These are phyloP conservation scores for Xylaria sp. DNA, from an alignment of 2,329 filamentous ascomycete genomes.

Conservation along the genomic window DNA sequence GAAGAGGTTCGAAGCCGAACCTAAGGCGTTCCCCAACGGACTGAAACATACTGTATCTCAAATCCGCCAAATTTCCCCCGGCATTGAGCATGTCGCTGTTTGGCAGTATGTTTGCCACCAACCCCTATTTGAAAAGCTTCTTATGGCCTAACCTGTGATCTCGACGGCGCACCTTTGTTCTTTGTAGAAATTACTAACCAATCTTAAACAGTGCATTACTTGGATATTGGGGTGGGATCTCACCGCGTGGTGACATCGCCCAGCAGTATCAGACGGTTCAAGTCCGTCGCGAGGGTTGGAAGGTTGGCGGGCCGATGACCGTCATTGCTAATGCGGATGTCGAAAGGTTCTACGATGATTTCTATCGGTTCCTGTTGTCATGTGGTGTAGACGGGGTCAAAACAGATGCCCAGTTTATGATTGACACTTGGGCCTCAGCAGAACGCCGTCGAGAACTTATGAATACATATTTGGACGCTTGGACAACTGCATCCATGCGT, in stretches of 20 bases:
- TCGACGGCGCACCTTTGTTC: neutral
- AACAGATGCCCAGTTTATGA: slow-evolving; percentile 90
- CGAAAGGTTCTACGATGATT: slow-evolving; percentile 84
- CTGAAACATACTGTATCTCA: slow-evolving; percentile 76
- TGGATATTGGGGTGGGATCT: slow-evolving; percentile 91
- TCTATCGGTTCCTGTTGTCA: slow-evolving; percentile 82
- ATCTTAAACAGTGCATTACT: slow-evolving; percentile 66
- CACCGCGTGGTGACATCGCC: slow-evolving; percentile 78
- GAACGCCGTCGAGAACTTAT: slow-evolving; percentile 77
- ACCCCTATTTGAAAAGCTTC: neutral
- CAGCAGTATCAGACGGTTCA: slow-evolving; percentile 80
- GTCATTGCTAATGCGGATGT: slow-evolving; percentile 81
- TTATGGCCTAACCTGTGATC: neutral
- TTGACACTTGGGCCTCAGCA: slow-evolving; percentile 79
- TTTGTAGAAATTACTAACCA: slow-evolving; percentile 3
- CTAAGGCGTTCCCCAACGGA: slow-evolving; percentile 80
- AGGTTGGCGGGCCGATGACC: slow-evolving; percentile 72
- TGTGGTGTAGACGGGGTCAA: slow-evolving; percentile 89
- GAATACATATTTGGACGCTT: slow-evolving; percentile 83
- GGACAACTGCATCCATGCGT: slow-evolving; percentile 80
- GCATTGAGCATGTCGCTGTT: slow-evolving; percentile 85
- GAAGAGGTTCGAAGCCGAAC: slow-evolving; percentile 88
- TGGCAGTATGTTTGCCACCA: slow-evolving; percentile 71
- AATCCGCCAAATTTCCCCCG: slow-evolving; percentile 75
- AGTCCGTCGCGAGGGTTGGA: slow-evolving; percentile 62